Conservation (phyloP, 1,284 basidiomycete genomes). For the Neonothopanus nambi region DNA sequence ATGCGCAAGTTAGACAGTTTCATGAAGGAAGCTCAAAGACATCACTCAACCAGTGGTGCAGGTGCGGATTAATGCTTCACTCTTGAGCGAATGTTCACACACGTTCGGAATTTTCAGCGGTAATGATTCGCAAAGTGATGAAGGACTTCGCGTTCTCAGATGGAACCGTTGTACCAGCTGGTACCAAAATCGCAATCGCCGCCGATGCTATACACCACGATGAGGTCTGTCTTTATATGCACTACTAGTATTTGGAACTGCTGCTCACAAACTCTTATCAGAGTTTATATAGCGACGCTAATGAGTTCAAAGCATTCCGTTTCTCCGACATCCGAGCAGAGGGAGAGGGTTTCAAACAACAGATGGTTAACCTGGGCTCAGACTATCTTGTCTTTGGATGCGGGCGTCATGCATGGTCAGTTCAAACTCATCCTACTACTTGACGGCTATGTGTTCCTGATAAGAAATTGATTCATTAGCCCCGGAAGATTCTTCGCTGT, state of each 20-base stretch:
- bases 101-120: too few species aligned
- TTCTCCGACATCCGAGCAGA: constrained; percentile 13
- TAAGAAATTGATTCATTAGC: constrained; percentile 13
- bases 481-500: constrained; percentile 48
- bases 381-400: constrained; percentile 25
- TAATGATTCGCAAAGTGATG: too few species aligned
- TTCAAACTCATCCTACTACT: not conserved
- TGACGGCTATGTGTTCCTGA: too few species aligned
- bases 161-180: constrained; percentile 25
- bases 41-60: too few species aligned
- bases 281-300: too few species aligned
- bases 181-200: constrained; percentile 18
- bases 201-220: constrained; percentile 22
- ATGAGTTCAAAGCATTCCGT: constrained; percentile 23
- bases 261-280: too few species aligned
- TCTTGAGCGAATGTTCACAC: not conserved
- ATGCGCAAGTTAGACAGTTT: too few species aligned
- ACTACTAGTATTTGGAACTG: constrained; percentile 19
- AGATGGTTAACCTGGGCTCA: constrained; percentile 5
- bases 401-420: constrained; percentile 24
- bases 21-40: too few species aligned
- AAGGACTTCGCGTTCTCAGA: too few species aligned
- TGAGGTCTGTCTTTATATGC: constrained; percentile 13
- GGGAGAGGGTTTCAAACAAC: constrained; percentile 19
- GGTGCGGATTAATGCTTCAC: too few species aligned